Conservation (phyloP, 73 alveolate species). For the Tetrahymena malaccensis region DNA sequence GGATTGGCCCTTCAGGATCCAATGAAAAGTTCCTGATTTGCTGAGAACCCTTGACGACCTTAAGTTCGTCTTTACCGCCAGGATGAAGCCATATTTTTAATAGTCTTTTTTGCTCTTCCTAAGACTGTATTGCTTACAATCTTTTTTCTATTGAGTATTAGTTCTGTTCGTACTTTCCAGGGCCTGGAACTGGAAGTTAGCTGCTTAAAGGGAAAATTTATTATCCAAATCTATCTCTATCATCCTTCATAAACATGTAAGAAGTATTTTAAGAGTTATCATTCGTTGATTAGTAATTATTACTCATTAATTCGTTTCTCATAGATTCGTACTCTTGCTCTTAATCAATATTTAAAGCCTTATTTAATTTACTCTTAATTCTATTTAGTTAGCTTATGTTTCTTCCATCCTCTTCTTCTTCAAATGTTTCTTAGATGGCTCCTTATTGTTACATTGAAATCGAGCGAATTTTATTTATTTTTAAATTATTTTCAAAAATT, state of each 20-base stretch:
- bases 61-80: not conserved
- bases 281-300: not conserved
- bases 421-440: not conserved
- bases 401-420: not conserved
- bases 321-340: not conserved
- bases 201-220: not conserved
- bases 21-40: not conserved
- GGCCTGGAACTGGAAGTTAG: not conserved
- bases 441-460: not conserved
- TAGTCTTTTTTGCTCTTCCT: not conserved
- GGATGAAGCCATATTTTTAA: not conserved
- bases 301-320: not conserved
- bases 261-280: not conserved
- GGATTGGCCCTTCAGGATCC: not conserved
- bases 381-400: not conserved
- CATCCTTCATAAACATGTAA: not conserved
- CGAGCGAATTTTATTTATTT: not conserved
- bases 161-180: not conserved
- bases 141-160: not conserved
- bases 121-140: not conserved
- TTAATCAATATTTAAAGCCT: not conserved
- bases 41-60: not conserved
- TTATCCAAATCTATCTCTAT: not conserved
- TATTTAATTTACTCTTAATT: not conserved
- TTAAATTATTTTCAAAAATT: not conserved